These are phyloP conservation scores for Bodo saltans DNA, from an alignment of 78 protist genomes.

Conservation along the genomic window DNA sequence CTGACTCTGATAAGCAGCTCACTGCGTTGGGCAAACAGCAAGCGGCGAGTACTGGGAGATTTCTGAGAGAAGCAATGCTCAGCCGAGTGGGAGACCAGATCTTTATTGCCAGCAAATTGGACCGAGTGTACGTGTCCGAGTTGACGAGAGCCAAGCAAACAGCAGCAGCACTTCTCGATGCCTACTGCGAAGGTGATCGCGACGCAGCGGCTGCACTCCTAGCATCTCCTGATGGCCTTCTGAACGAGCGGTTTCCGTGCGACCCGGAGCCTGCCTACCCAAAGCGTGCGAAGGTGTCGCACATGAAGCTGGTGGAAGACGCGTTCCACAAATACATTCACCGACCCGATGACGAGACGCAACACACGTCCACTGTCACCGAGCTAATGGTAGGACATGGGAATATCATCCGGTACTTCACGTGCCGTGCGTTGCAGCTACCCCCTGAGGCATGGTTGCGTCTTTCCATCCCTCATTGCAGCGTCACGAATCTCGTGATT, in stretches of 20 bases:
- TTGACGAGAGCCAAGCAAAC: constrained; percentile 6
- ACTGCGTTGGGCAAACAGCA: constrained; percentile 12
- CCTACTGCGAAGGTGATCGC: neutral
- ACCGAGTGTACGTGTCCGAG: neutral
- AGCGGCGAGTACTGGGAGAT: neutral
- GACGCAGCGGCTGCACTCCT: neutral
- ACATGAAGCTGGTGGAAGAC: neutral
- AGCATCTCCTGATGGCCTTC: neutral
- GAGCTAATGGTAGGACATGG: constrained; percentile 2
- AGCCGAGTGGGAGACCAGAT: neutral
- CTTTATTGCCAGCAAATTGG: too few species aligned
- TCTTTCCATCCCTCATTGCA: constrained; percentile 15
- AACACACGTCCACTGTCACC: neutral
- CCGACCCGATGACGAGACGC: neutral
- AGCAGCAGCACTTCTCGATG: neutral
- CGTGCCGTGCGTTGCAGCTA: constrained; percentile 12
- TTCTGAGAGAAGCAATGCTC: neutral
- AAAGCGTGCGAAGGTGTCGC: neutral
- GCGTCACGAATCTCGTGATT: neutral
- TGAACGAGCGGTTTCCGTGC: neutral
- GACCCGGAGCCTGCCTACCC: neutral
- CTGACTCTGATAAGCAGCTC: neutral
- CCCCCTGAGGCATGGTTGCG: constrained; percentile 26
- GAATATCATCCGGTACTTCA: constrained; percentile 23
- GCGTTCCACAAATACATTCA: constrained; percentile 18